phyloP scores from a whole-genome alignment of 2,329 filamentous ascomycete species.

The Gnomoniopsis sp. region DNA sequence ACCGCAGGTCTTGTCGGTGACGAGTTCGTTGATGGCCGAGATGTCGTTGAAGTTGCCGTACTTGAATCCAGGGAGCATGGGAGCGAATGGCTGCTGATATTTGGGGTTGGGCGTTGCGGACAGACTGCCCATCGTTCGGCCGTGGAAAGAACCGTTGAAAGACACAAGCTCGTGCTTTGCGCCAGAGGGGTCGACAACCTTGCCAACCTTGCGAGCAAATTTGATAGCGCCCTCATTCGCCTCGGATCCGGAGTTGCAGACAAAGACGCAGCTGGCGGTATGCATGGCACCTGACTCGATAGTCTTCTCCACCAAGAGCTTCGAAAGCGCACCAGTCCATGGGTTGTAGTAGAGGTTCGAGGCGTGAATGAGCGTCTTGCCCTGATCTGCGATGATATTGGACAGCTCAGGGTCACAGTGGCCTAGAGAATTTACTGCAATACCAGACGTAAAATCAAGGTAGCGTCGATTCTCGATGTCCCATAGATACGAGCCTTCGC shows the following conservation, averaged over 20 bases:
- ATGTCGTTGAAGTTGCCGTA: constrained; percentile 86
- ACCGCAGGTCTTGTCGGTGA: constrained; percentile 84
- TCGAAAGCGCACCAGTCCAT: constrained; percentile 87
- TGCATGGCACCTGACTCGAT: constrained; percentile 77
- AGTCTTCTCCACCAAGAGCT: constrained; percentile 80
- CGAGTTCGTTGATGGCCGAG: constrained; percentile 63
- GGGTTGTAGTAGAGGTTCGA: constrained; percentile 98
- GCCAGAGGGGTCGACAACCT: constrained; percentile 66
- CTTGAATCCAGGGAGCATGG: constrained; percentile 91
- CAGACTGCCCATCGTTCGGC: constrained; percentile 89
- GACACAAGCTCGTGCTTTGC: constrained; percentile 82
- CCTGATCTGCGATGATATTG: constrained; percentile 73
- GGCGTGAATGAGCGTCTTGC: constrained; percentile 78
- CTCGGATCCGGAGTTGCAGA: constrained; percentile 95
- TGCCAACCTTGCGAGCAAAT: constrained; percentile 89
- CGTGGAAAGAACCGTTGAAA: constrained; percentile 91
- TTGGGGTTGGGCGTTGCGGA: constrained; percentile 98
- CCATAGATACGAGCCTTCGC: constrained; percentile 83
- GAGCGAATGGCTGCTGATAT: constrained; percentile 91
- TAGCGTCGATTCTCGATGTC: constrained; percentile 87
- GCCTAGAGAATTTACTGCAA: constrained; percentile 89
- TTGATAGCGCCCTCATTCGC: constrained; percentile 98
- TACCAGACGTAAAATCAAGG: constrained; percentile 92
- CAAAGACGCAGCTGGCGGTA: constrained; percentile 74
- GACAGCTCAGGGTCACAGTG: constrained; percentile 82